These are phyloP conservation scores for Saccharomycopsis oosterbeekiorum DNA, from an alignment of 805 yeast species.

Conservation along the genomic window DNA sequence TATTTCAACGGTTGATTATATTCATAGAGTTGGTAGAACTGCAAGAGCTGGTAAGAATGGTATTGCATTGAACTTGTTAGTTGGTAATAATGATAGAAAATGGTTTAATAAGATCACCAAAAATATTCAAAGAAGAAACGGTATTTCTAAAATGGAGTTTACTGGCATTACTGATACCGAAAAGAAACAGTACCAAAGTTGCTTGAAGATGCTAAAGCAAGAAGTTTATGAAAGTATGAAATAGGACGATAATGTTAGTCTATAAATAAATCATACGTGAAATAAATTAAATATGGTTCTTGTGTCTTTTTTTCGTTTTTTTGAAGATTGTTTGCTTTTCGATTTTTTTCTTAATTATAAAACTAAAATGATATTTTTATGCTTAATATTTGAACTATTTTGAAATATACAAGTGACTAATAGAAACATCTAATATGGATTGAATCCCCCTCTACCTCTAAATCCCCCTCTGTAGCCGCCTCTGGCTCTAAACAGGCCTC, in stretches of 20 bases:
- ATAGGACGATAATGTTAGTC: too few species aligned
- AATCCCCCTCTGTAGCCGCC: slow-evolving; percentile 10
- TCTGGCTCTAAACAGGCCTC: slow-evolving; percentile 20
- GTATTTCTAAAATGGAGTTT: slow-evolving; percentile 21
- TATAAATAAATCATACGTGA: too few species aligned
- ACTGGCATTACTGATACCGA: slow-evolving; percentile 27
- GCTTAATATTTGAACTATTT: neutral
- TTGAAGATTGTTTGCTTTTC: neutral
- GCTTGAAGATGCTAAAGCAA: slow-evolving; percentile 35
- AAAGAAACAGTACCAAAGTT: slow-evolving; percentile 32
- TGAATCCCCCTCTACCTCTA: slow-evolving; percentile 19
- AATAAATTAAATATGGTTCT: neutral
- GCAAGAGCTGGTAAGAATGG: slow-evolving; percentile 87
- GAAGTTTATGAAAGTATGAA: slow-evolving; percentile 25
- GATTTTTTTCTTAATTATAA: neutral
- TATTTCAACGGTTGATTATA: slow-evolving; percentile 77
- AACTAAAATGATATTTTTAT: neutral
- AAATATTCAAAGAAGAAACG: slow-evolving; percentile 41
- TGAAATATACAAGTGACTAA: neutral
- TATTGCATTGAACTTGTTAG: slow-evolving; percentile 58
- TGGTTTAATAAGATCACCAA: slow-evolving; percentile 45
- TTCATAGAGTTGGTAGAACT: slow-evolving; percentile 94
- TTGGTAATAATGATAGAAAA: slow-evolving; percentile 68
- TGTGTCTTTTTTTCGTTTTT: neutral
- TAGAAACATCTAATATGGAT: slow-evolving; percentile 4